Evolutionary conservation across 176 grass and related monocot species (phyloP).

Genomic region (Phoenix dactylifera): DNA sequence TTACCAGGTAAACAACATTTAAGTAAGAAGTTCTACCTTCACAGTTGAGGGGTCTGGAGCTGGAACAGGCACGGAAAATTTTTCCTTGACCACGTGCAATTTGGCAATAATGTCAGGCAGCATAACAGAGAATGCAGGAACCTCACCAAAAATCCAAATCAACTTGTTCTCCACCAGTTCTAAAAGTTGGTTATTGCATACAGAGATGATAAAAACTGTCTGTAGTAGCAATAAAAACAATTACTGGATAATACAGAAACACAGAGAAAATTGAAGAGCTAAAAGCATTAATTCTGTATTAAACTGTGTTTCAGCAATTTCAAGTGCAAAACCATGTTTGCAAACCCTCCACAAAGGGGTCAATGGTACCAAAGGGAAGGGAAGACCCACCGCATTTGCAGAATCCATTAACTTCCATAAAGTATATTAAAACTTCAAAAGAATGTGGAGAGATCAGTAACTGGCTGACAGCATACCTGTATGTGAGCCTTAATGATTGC

Average conservation of each 20-base stretch:
- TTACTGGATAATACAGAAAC: too few relatives aligned
- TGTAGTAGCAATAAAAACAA: conserved; percentile 30
- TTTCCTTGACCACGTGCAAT: conserved; percentile 56
- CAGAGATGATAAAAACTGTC: conserved; percentile 65
- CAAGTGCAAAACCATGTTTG: too few relatives aligned
- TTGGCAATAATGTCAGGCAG: conserved; percentile 64
- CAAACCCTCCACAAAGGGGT: too few relatives aligned
- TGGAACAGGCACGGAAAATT: conserved; percentile 47
- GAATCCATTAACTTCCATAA: too few relatives aligned
- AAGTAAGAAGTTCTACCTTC: conserved; percentile 32
- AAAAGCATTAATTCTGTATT: too few relatives aligned
- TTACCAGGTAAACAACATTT: neutral
- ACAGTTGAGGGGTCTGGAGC: conserved; percentile 24
- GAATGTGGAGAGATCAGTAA: neutral
- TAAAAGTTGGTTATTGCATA: conserved; percentile 93
- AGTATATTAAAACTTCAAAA: too few relatives aligned
- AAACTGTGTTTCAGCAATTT: too few relatives aligned
- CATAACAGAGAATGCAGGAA: conserved; percentile 59
- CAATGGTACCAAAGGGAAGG: too few relatives aligned
- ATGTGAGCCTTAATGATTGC: conserved; percentile 85
- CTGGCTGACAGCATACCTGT: conserved; percentile 42
- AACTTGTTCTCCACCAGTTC: conserved; percentile 78
- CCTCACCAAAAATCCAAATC: conserved; percentile 57
- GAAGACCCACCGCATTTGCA: too few relatives aligned
- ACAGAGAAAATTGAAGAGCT: too few relatives aligned